These are phyloP conservation scores for Seminavis robusta DNA, from an alignment of 108 stramenopile genomes.

Conservation along the genomic window DNA sequence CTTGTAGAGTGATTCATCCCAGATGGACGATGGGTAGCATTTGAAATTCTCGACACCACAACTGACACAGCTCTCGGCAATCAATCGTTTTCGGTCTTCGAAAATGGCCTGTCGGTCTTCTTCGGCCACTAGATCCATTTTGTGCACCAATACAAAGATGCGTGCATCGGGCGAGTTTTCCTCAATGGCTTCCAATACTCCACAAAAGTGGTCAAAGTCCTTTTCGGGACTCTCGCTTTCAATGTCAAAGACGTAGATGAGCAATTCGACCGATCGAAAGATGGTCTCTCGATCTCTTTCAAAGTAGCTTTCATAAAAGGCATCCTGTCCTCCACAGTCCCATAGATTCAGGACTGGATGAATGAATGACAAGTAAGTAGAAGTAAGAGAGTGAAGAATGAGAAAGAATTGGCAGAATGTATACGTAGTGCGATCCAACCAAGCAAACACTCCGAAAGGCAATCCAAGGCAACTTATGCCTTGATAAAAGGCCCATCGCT, in stretches of 20 bases:
- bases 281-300: slow-evolving; percentile 96
- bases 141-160: slow-evolving; percentile 97
- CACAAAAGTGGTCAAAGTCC: slow-evolving; percentile 89
- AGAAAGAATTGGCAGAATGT: no score
- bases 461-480: no score
- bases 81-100: slow-evolving; percentile 73
- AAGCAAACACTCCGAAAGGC: no score
- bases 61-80: slow-evolving; percentile 66
- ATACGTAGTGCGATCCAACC: no score
- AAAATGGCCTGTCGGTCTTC: slow-evolving; percentile 83
- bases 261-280: slow-evolving; percentile 93
- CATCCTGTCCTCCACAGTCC: slow-evolving; percentile 99
- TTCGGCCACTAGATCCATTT: slow-evolving; percentile 97
- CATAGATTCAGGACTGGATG: slow-evolving; percentile 98
- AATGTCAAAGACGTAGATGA: slow-evolving; percentile 99
- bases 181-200: slow-evolving; percentile 91
- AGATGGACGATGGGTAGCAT: slow-evolving; percentile 95
- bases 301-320: slow-evolving; percentile 98
- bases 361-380: no score
- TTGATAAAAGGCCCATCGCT: no score
- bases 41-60: slow-evolving; percentile 78
- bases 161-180: slow-evolving; percentile 94
- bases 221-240: slow-evolving; percentile 86
- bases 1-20: slow-evolving; percentile 99
- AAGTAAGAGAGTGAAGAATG: no score